A percentile compares a stretch with the other conserved stretches of the same genome.
Conservation (phyloP, 768 basidiomycete genomes). For the Mycena belliarum region DNA sequence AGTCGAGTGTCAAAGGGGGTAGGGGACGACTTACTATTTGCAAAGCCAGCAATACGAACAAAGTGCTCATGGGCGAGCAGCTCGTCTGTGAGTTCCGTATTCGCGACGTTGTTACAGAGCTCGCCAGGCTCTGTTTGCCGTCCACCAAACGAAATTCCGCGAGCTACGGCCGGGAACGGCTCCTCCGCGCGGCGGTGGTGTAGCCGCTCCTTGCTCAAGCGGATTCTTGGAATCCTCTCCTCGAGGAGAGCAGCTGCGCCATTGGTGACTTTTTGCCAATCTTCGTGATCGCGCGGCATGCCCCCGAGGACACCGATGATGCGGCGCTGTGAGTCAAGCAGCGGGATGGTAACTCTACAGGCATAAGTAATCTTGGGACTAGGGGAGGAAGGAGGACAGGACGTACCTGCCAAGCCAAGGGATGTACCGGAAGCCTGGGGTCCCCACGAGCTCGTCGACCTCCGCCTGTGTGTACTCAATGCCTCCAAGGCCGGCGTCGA, state of each 20-base stretch:
- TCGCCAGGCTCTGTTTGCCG: background rate
- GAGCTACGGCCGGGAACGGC: background rate
- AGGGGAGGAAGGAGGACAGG: background rate
- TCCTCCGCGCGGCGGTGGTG: background rate
- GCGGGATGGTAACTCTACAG: constrained; percentile 7
- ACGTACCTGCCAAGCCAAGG: constrained; percentile 8
- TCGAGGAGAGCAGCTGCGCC: background rate
- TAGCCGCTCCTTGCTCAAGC: background rate
- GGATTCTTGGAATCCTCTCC: background rate
- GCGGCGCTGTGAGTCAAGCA: constrained; percentile 2
- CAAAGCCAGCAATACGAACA: background rate
- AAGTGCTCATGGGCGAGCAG: background rate
- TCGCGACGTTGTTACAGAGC: background rate
- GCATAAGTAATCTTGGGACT: background rate
- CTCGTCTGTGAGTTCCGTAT: background rate
- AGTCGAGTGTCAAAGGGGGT: background rate
- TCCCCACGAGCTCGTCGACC: background rate
- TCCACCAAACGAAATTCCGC: background rate
- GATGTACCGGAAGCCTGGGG: background rate
- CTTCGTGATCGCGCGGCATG: background rate
- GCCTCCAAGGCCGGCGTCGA: background rate
- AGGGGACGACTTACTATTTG: background rate
- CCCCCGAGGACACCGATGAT: constrained; percentile 6
- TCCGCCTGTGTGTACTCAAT: background rate
- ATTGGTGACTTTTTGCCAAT: background rate